Base-by-base conservation (phyloP, 106 monocot species). In the Phalaenopsis equestris region DNA sequence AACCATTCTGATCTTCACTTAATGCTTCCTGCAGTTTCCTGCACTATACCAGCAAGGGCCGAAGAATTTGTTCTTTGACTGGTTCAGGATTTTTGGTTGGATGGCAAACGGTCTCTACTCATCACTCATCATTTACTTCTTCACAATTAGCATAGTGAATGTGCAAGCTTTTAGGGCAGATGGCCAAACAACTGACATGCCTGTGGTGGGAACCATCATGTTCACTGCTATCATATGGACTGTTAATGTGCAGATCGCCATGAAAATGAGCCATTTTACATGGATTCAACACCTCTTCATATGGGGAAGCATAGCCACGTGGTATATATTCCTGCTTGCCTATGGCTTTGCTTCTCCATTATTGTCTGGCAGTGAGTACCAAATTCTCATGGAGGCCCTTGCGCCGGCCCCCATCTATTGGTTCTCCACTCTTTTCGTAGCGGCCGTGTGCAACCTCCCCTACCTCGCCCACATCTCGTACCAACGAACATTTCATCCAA, bases 221-320 rank as follows among this genome's bases (percentile, higher is more conserved):
- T 92, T 92, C 84, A 89, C 91, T 6, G 89, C 84, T 81, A 92
- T 92, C 67, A 92, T 92, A 46, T 92, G 91, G 91, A 80, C 91
- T 0, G 91, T 92, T 37, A 89, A 92, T 78, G 75, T 87, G 73
- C 91, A 92, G 80, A 92, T 92, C 17, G 89, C 89, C 23, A 85
- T 92, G 43, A 92, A 82, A 6, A 92, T 87, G 87, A 92, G 91
- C 82, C 91, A 92, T 68, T 92, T 92, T 80, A 92, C 91, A 0
- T 92, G 91, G 91, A 89, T 92, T 75, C 91, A 89, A 57, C 91
- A 92, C 79, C 52, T 83, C 70, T 92, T 92, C 42, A 87, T 92
- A n/a, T 92, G 91, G 91, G 89, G 91, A 14, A 89, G 89, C 77
- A 74, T 92, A 10, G 45, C 82, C 17, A 79, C 91, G 6, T 92